phyloP scores from a whole-genome alignment of 2,329 filamentous ascomycete genomes.

The Aspergillus texensis region DNA sequence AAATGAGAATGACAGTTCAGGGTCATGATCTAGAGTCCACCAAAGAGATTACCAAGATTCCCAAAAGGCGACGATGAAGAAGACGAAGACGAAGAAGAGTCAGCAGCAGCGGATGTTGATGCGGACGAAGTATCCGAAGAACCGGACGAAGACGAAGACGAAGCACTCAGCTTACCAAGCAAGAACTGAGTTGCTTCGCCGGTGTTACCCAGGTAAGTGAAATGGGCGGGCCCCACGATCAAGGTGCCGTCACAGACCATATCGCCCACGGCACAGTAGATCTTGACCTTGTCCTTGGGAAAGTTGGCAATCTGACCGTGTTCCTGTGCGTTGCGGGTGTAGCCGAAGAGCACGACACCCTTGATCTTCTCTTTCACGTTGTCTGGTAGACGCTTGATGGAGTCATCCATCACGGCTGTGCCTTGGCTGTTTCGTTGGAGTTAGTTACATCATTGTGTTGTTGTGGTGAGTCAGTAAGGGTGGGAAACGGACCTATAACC shows the following conservation, averaged over 20 bases:
- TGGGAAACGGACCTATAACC: slow-evolving; percentile 42
- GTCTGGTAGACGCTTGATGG: slow-evolving; percentile 39
- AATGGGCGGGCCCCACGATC: slow-evolving; percentile 42
- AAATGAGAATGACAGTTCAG: too few species aligned
- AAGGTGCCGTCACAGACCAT: slow-evolving; percentile 53
- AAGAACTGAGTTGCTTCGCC: slow-evolving; percentile 31
- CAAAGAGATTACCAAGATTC: neutral
- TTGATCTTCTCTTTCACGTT: slow-evolving; percentile 35
- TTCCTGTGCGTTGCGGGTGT: slow-evolving; percentile 47
- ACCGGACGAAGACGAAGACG: neutral
- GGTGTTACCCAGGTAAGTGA: slow-evolving; percentile 39
- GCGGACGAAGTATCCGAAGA: neutral
- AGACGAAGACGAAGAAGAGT: neutral
- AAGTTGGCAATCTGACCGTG: slow-evolving; percentile 44
- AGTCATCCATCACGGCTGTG: slow-evolving; percentile 47
- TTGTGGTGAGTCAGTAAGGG: neutral
- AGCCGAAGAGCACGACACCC: slow-evolving; percentile 46
- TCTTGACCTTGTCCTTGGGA: slow-evolving; percentile 47
- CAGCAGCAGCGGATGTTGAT: neutral
- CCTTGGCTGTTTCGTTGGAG: slow-evolving; percentile 34
- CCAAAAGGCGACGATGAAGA: neutral
- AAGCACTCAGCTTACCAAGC: slow-evolving; percentile 22
- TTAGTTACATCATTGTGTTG: too few species aligned
- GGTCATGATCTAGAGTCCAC: neutral
- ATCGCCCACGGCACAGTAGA: slow-evolving; percentile 53